Evolutionary conservation across 1,284 basidiomycete species (phyloP), one percentile per base, ranked within the genome.

Genomic region (Pseudozyma sp.): DNA sequence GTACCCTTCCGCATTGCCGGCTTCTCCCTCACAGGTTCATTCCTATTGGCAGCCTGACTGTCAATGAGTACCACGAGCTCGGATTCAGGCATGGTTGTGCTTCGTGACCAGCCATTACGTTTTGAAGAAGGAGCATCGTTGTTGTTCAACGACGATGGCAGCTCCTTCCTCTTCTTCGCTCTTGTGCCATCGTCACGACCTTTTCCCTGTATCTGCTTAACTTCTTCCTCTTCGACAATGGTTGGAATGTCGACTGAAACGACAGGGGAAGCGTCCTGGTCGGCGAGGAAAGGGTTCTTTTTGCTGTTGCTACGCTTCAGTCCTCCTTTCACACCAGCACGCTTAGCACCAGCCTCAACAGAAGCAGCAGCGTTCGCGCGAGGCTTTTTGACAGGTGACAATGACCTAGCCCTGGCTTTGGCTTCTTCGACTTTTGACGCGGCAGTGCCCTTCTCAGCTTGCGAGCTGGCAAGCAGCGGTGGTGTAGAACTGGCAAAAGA

Each of bases 281-380:
- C 42, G 19, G 62, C 49, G 8, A 61, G 19, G 39, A 69, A 73
- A 8, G 70, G 70, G 21, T 69, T 56, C 54, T 51, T 56, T 31
- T 65, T 73, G 65, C 65, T 73, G 36, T 53, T 61, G 40, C 40
- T 69, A 13, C 70, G 53, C 45, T 64, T 73, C 44, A 73, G 19
- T 11, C 70, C 70, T 10, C 49, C 50, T 12, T 61, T 61, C 10
- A 34, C 12, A 0, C 50, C 59, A n/a, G 25, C 14, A 0, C 38
- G 19, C 45, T 56, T 49, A 25, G 16, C 38, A 18, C 54, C 55
- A 14, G 55, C 55, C 7, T 16, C 38, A 40, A 34, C 40, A 7
- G 18, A 44, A 5, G 47, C 43, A 16, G n/a, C 44, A 52, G 47
- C 54, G 13, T 50, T 59, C 35, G 34, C 25, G 38, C 49, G n/a